Base-by-base conservation (phyloP, 306 rosid genomes). In the Clitoria ternatea region DNA sequence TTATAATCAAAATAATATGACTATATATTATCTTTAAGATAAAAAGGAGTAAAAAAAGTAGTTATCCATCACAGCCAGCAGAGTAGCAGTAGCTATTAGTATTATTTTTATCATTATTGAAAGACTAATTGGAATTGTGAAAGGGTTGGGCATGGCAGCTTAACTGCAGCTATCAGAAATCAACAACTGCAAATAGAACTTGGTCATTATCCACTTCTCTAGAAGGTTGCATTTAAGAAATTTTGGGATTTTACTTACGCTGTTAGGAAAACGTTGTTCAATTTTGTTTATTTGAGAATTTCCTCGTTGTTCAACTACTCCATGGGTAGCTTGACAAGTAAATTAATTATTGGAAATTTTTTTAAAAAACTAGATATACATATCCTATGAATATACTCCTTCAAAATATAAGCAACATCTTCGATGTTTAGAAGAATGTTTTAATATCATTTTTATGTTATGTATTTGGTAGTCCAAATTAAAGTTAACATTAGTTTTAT, bases 81-180 rank as follows among this genome's bases (percentile, higher is more conserved):
- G 1, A 32, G 22, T 36, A 8, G 4, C 18, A 27, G 1, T 45
- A 33, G 11, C 6, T 20, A 42, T 27, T 44, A 18, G 7, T 40
- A 2, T 40, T 27, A 10, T 36, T 65, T 17, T 48, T 23, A 50
- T 18, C 42, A 4, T 45, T 57, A 11, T 37, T 18, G 12, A 23
- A 27, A 22, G 17, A 23, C 0, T 11, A 13, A 11, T 39, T 50
- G 7, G 13, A 42, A 19, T 53, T 23, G 22, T 45, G 3, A 39
- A 45, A 45, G 6, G 29, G 14, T 66, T 76, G 42, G 65, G 65
- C 30, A 22, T 44, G 61, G 37, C 49, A 66, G 69, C 66, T 74
- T 59, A 71, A 78, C 82, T 27, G 26, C 74, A 24, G 22, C 69
- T 22, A 55, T 44, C 37, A 54, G 61, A 71, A 63, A 33, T 70